Conservation (phyloP, 2,329 filamentous ascomycete species). For the Rhynchosporium secalis region DNA sequence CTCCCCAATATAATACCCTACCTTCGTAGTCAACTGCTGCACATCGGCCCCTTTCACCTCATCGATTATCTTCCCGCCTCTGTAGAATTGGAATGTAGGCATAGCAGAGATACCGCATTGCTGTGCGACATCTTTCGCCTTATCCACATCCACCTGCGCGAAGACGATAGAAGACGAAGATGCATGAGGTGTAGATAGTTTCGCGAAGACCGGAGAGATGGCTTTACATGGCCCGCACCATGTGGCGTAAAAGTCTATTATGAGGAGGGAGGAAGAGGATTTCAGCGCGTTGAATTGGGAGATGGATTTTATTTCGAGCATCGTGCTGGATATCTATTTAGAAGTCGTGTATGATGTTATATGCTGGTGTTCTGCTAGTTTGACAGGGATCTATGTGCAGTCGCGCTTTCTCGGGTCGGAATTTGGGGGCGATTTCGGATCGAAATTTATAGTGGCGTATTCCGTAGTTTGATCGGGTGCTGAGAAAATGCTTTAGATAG, state of each 20-base stretch:
- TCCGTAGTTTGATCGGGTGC: no score
- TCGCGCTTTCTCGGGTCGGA: neutral
- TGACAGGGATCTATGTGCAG: no score
- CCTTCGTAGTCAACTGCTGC: slow-evolving; percentile 60
- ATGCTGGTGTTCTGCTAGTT: neutral
- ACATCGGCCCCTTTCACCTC: slow-evolving; percentile 82
- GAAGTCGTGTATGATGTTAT: no score
- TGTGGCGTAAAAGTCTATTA: slow-evolving; percentile 69
- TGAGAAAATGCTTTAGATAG: no score
- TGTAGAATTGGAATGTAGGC: slow-evolving; percentile 92
- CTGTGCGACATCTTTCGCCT: slow-evolving; percentile 72
- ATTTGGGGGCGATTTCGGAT: no score
- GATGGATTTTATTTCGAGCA: slow-evolving; percentile 37
- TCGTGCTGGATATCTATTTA: slow-evolving; percentile 5
- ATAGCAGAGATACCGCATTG: slow-evolving; percentile 79
- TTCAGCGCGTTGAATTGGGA: slow-evolving; percentile 38
- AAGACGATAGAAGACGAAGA: slow-evolving; percentile 72
- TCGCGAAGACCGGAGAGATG: slow-evolving; percentile 84
- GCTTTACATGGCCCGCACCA: slow-evolving; percentile 93
- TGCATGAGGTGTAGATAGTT: slow-evolving; percentile 73
- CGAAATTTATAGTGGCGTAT: no score
- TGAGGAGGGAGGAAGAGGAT: slow-evolving; percentile 29
- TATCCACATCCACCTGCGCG: slow-evolving; percentile 85
- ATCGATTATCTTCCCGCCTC: slow-evolving; percentile 68
- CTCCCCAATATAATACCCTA: slow-evolving; percentile 34